phyloP scores from a whole-genome alignment of 306 rosid genomes.

The Quercus aquifolioides region DNA sequence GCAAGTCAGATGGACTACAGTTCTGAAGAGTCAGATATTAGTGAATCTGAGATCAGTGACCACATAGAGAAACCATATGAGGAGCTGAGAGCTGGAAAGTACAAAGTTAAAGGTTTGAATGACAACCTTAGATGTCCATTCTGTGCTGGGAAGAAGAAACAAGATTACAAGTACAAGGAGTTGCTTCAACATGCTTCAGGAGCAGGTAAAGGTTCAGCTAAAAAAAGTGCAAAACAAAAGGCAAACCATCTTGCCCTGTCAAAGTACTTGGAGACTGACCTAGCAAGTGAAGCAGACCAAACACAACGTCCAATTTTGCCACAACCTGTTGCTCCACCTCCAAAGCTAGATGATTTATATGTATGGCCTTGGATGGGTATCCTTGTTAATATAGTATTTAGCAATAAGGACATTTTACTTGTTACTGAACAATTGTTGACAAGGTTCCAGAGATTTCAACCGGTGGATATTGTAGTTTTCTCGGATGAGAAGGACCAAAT shows the following conservation, averaged over 20 bases:
- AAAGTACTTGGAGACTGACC: conserved; percentile 60
- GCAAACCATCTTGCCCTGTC: conserved; percentile 92
- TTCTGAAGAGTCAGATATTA: conserved; percentile 84
- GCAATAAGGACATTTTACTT: conserved; percentile 12
- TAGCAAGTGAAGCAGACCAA: conserved; percentile 51
- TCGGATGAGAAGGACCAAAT: conserved; percentile 27
- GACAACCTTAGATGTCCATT: conserved; percentile 90
- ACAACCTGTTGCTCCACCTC: conserved; percentile 29
- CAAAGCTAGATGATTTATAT: conserved; percentile 50
- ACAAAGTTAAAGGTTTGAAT: conserved; percentile 55
- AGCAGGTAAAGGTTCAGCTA: conserved; percentile 87
- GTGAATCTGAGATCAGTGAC: conserved; percentile 86
- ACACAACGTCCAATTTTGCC: conserved; percentile 33
- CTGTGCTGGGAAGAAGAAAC: conserved; percentile 94
- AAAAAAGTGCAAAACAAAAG: conserved; percentile 72
- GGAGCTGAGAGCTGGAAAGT: conserved; percentile 50
- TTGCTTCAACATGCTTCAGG: conserved; percentile 87
- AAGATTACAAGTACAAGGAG: conserved; percentile 82
- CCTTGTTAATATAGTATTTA: conserved; percentile 45
- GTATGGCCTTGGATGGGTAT: conserved; percentile 99
- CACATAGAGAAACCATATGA: conserved; percentile 71
- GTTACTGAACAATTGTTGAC: conserved; percentile 57
- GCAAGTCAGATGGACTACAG: conserved; percentile 46
- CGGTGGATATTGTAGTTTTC: conserved; percentile 42
- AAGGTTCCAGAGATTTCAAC: conserved; percentile 52